A percentile compares a stretch with the other conserved stretches of the same genome.
phyloP scores from a whole-genome alignment of 2,329 filamentous ascomycete genomes.

The Nigrospora sphaerica region DNA sequence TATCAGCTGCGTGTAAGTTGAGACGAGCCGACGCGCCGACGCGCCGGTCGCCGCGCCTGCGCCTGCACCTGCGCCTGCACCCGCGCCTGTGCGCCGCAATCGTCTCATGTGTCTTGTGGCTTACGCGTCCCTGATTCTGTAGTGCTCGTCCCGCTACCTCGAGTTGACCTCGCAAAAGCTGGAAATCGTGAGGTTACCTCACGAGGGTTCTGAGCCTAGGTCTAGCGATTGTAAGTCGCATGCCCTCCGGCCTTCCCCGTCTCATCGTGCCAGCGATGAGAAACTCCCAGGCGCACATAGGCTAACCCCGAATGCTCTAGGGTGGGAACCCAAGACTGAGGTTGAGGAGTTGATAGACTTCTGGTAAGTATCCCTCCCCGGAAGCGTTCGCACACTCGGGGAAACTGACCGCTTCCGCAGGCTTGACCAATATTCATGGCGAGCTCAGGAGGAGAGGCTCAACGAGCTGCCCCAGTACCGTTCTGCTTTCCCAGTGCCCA shows the following conservation, averaged over 20 bases:
- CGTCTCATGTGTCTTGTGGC: slow-evolving; percentile 9
- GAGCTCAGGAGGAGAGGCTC: slow-evolving; percentile 47
- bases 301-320: no score
- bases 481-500: slow-evolving; percentile 39
- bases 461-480: slow-evolving; percentile 61
- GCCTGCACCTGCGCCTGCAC: no score
- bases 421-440: slow-evolving; percentile 62
- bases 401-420: slow-evolving; percentile 25
- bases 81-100: not conserved
- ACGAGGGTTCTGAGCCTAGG: slow-evolving; percentile 42
- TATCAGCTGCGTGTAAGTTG: slow-evolving; percentile 51
- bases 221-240: slow-evolving; percentile 32
- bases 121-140: slow-evolving; percentile 13
- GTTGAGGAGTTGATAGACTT: slow-evolving; percentile 60
- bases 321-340: slow-evolving; percentile 52
- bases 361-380: slow-evolving; percentile 36
- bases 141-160: slow-evolving; percentile 52
- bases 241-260: no score
- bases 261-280: no score
- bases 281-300: no score
- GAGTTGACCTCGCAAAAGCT: slow-evolving; percentile 62
- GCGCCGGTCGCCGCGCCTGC: no score
- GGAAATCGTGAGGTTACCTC: slow-evolving; percentile 57
- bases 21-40: not conserved
- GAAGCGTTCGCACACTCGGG: not conserved